These are phyloP conservation scores for Sporothrix brunneoviolacea DNA, from an alignment of 2,329 filamentous ascomycete species.

Conservation along the genomic window DNA sequence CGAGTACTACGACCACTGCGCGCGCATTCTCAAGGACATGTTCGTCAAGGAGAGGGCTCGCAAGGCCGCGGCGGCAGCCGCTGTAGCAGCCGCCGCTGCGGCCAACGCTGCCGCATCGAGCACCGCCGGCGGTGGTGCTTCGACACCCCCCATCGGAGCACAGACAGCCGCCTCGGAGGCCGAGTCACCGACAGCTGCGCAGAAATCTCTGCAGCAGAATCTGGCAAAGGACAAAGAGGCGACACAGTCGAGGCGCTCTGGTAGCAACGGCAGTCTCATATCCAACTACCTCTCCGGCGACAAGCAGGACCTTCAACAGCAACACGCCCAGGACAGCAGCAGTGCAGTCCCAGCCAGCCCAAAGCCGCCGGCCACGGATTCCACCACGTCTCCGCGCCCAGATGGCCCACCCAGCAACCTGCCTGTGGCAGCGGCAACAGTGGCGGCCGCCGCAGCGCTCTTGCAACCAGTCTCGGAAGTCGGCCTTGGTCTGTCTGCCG, in stretches of 20 bases:
- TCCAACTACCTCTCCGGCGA: neutral
- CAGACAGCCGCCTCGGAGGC: neutral
- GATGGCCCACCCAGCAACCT: neutral
- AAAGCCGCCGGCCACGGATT: neutral
- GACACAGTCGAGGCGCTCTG: neutral
- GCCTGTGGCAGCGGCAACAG: neutral
- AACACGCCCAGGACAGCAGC: neutral
- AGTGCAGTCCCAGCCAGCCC: neutral
- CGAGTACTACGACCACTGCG: slow-evolving; percentile 91
- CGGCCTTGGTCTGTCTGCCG: neutral
- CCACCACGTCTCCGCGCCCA: neutral
- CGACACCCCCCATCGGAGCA: slow-evolving; percentile 23
- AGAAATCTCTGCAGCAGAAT: slow-evolving; percentile 14
- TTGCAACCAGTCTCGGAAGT: neutral
- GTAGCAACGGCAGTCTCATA: slow-evolving; percentile 3
- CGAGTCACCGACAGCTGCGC: slow-evolving; percentile 17
- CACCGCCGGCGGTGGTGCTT: slow-evolving; percentile 18
- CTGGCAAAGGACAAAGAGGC: slow-evolving; percentile 24
- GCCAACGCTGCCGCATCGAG: slow-evolving; percentile 22
- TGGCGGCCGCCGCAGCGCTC: neutral
- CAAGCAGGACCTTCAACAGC: neutral
- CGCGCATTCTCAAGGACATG: slow-evolving; percentile 77
- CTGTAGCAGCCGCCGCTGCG: slow-evolving; percentile 22
- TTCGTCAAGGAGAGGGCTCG: slow-evolving; percentile 75
- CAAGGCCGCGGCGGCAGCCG: slow-evolving; percentile 22